Evolutionary conservation across 148 eudicot species (phyloP).

Genomic region (Rhododendron mucronatum): DNA sequence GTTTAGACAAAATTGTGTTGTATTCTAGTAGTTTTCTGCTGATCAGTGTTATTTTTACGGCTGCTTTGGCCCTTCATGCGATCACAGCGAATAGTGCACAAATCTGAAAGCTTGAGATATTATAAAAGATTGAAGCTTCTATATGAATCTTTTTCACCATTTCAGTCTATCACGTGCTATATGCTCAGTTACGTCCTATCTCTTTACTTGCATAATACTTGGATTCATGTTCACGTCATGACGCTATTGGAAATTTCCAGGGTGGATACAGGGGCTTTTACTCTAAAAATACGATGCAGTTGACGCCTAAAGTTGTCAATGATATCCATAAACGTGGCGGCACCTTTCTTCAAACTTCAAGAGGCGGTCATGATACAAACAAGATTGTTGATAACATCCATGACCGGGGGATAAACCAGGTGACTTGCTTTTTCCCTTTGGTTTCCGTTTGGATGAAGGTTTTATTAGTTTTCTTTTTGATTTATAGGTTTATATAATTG

Average conservation of each 20-base stretch:
- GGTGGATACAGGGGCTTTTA: conserved; percentile 93
- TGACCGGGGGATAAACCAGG: conserved; percentile 93
- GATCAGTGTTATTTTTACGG: background rate
- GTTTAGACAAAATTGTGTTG: background rate
- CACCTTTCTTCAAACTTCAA: conserved; percentile 84
- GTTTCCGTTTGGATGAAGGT: background rate
- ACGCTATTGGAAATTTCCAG: conserved; percentile 26
- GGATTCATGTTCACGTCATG: background rate
- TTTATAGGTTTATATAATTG: conserved; percentile 53
- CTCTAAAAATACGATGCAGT: conserved; percentile 66
- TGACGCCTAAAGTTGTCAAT: conserved; percentile 78
- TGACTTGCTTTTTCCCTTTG: conserved; percentile 15
- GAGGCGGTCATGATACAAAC: conserved; percentile 80
- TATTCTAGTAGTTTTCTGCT: background rate
- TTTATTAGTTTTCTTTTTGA: background rate
- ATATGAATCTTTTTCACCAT: background rate
- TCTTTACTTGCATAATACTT: background rate
- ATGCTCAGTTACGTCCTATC: background rate
- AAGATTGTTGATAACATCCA: conserved; percentile 93
- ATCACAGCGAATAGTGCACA: background rate
- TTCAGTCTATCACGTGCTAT: background rate
- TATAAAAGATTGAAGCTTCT: background rate
- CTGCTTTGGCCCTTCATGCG: background rate
- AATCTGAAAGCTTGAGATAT: background rate
- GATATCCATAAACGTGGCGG: conserved; percentile 96